Evolutionary conservation across 2,329 filamentous ascomycete genomes (phyloP), one percentile per base, ranked within the genome.

Genomic region (Ophiosphaerella korrae): DNA sequence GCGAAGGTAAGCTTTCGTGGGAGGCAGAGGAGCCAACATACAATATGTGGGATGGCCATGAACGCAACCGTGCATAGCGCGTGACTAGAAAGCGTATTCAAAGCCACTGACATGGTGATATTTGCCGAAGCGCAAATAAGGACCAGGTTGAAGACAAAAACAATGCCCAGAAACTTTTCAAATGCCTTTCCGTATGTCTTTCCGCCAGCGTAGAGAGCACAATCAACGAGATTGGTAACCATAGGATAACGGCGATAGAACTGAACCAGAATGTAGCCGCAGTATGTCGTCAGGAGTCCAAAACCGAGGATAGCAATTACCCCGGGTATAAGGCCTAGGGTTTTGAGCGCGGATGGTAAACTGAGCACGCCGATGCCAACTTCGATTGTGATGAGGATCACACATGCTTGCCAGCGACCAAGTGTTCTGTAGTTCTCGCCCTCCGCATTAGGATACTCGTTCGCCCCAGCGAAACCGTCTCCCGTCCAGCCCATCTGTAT

Each of bases 41-140:
- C 61, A n/a, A 80, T 66, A 53, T 85, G 69, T 0, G 84, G 85
- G 2, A 87, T 77, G 13, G 86, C 76, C 11, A 82, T 83, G 74
- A 85, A 88, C 1, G 85, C 78, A 47, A 88, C 83, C 5, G 84
- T 85, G 71, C 85, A 89, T 1, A 83, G 80, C 1, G 81, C 82
- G 52, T 87, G 80, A 2, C 82, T 69, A 8, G 84, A 84, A 35
- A 89, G 75, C 45, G 80, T 84, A 61, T 85, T 84, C 67, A 89
- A 82, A 61, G 86, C 86, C 59, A 89, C 85, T 37, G 80, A 63
- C 55, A 68, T 57, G 7, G 65, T 68, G 32, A 68, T 67, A 34
- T 68, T 68, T 9, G 61, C 65, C 14, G 59, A 63, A 29, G 63
- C 57, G 42, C 65, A 68, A 18, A 68, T 67, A n/a, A 68, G 55